Base-by-base conservation (phyloP, 2,329 filamentous ascomycete species). In the Xylaria sp. region DNA sequence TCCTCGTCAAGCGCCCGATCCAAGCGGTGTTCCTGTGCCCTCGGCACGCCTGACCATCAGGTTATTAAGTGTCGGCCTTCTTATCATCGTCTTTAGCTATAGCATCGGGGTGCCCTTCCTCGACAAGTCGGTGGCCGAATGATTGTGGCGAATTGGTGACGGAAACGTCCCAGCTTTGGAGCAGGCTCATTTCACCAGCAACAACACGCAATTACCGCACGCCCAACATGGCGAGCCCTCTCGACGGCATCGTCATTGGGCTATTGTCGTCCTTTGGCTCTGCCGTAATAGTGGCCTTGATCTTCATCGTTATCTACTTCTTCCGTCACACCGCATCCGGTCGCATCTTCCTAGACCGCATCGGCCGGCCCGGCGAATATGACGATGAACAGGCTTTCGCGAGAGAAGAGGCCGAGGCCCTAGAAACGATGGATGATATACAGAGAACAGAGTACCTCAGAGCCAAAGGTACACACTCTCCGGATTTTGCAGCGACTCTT, bases 311-410 rank as follows among this genome's bases (percentile, higher is more conserved):
- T 73, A 87, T 98, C 74, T 97, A 97, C 78, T 95, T 97, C 80
- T 95, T 98, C 78, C 87, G 91, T 78, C 96, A 96, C 76, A 97
- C 94, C 37, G 87, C 84, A 56, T 90, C 90, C 52, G 94, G 94
- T 43, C 87, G 94, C 69, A 97, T 99, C 73, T 87, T 98, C 66
- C 85, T 99, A 69, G 95, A 99, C 79, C 89, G 94, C 67, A 90
- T 99, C 76, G 93, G 93, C 46, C 85, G 94, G 62, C 95, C 95
- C 0, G 95, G 95, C 71, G 95, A 98, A 79, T 99, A 93, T 76
- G 95, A 99, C 75, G 95, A 99, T 78, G 95, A 98, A 77, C 94
- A 98, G 79, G 91, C 92, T 10, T 97, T 97, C 80, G 85, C 89
- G 67, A 88, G 91, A 73, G 95, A 98, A 76, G 95, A 99, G 85